Evolutionary conservation across 2,329 filamentous ascomycete genomes (phyloP), one percentile per base, ranked within the genome.

Genomic region (Fusarium palustre): DNA sequence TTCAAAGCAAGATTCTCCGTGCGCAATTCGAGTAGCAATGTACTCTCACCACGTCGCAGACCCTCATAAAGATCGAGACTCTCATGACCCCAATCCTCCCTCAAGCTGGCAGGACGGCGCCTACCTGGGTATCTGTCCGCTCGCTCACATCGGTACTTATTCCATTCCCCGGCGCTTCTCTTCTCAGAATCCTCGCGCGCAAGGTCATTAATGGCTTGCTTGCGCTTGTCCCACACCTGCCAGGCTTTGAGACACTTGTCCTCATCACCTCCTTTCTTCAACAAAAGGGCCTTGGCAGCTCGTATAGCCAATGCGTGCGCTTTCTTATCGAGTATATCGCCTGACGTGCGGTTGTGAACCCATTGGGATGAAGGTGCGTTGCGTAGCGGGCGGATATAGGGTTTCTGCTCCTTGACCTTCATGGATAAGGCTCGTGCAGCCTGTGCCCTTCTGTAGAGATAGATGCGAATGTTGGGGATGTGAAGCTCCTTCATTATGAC

Each of bases 401-500:
- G 25, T 1, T 33, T 3, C 13, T 33, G 11, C n/a, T 42, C 10
- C 15, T n/a, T 4, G 4, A 42, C 4, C 2, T 5, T 24, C 3
- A 59, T 20, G 3, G 20, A 30, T 24, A 53, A 43, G 5, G 60
- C 55, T 9, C 55, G 48, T 13, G 47, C 20, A 8, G 42, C 22
- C 9, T 49, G 20, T 5, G 48, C 43, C 7, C 39, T 7, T 7
- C 22, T 28, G 30, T 41, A 22, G n/a, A 64, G 50, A 11, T 47
- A 36, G 48, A 56, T 6, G 2, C 20, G 20, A 7, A 66, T 54
- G 25, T 25, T 52, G 2, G 56, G 48, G 7, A 66, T 59, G 13
- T 59, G 25, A n/a, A 66, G 33, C 30, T 66, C 54, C 33, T 66
- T 66, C 42, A 50, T 25, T 3, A 64, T 22, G 5, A 63, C 45